A percentile compares a stretch with the other conserved stretches of the same genome.
phyloP scores from a whole-genome alignment of 805 yeast species.

The Cyberlindnera mrakii region DNA sequence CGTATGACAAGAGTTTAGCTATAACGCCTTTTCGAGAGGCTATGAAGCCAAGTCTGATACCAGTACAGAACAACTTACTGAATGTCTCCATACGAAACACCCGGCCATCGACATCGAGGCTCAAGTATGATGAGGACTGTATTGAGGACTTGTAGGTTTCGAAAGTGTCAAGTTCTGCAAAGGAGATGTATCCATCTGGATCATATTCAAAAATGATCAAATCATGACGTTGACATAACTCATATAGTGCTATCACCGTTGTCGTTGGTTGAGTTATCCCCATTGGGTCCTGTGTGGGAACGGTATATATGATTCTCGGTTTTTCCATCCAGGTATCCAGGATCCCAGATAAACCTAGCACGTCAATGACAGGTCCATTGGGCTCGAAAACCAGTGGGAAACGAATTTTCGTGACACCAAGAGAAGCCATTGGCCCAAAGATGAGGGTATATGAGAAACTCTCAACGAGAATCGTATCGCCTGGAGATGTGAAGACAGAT shows the following conservation, averaged over 20 bases:
- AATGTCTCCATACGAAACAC: slow-evolving; percentile 74
- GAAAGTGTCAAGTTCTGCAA: slow-evolving; percentile 19
- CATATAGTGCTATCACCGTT: slow-evolving; percentile 41
- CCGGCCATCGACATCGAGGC: slow-evolving; percentile 66
- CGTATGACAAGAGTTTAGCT: slow-evolving; percentile 44
- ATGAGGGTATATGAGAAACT: slow-evolving; percentile 65
- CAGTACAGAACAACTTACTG: slow-evolving; percentile 75
- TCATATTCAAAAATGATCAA: slow-evolving; percentile 61
- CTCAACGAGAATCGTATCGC: slow-evolving; percentile 53
- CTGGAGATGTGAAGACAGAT: slow-evolving; percentile 42
- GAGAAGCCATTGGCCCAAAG: slow-evolving; percentile 30
- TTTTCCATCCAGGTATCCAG: slow-evolving; percentile 39
- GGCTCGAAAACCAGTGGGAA: slow-evolving; percentile 33
- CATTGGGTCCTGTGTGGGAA: slow-evolving; percentile 63
- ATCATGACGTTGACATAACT: slow-evolving; percentile 47
- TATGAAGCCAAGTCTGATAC: slow-evolving; percentile 67
- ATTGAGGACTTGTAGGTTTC: slow-evolving; percentile 27
- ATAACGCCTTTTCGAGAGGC: slow-evolving; percentile 52
- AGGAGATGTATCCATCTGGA: slow-evolving; percentile 67
- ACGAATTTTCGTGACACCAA: slow-evolving; percentile 31
- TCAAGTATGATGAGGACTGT: slow-evolving; percentile 38
- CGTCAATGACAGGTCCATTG: slow-evolving; percentile 31
- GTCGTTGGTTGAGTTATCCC: slow-evolving; percentile 49
- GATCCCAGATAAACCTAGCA: slow-evolving; percentile 40
- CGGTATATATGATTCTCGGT: slow-evolving; percentile 57